These are phyloP conservation scores for Calocybe cyanea DNA, from an alignment of 768 basidiomycete genomes.

Conservation along the genomic window DNA sequence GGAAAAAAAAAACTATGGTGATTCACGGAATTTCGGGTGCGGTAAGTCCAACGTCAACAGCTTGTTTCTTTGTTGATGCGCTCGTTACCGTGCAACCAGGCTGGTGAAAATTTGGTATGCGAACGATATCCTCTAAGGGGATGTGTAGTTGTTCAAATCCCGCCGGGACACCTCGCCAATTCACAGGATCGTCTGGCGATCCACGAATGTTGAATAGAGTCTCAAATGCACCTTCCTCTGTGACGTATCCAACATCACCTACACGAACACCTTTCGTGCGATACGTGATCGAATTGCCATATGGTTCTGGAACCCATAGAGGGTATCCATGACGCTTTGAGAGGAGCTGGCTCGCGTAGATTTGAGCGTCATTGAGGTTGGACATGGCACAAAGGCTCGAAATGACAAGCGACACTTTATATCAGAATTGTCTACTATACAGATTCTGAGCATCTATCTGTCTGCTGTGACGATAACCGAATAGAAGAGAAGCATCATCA, in stretches of 20 bases:
- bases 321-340: conserved; percentile 26
- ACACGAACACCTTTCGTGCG: conserved; percentile 19
- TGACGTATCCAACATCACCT: conserved; percentile 21
- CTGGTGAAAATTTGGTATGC: conserved; percentile 10
- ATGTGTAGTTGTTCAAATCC: conserved; percentile 12
- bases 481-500: too few relatives aligned
- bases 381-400: conserved; percentile 4
- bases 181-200: conserved; percentile 13
- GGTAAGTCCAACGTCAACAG: conserved; percentile 6
- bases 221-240: conserved; percentile 19
- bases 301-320: conserved; percentile 28
- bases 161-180: conserved; percentile 14
- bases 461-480: too few relatives aligned
- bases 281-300: conserved; percentile 17
- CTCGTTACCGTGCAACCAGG: conserved; percentile 6
- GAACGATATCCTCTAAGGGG: conserved; percentile 12
- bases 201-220: conserved; percentile 18
- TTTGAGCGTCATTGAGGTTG: conserved; percentile 9
- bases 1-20: too few relatives aligned
- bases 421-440: too few relatives aligned
- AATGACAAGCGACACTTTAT: background rate
- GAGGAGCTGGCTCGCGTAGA: conserved; percentile 14
- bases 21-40: conserved; percentile 10
- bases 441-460: background rate
- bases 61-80: conserved; percentile 4